Evolutionary conservation across 108 stramenopile species (phyloP).

Genomic region (Epipyxis sp.): DNA sequence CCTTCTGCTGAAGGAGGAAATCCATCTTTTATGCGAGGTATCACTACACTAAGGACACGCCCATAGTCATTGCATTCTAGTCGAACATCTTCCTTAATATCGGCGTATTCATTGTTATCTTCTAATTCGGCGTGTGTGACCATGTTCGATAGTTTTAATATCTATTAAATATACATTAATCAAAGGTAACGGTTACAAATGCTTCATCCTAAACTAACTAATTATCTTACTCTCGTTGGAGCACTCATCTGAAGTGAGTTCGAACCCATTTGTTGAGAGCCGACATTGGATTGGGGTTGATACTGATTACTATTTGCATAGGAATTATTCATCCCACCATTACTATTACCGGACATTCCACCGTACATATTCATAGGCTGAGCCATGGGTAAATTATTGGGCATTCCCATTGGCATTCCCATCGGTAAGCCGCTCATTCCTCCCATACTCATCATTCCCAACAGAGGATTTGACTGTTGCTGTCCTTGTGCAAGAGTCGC

Average conservation of each 20-base stretch:
- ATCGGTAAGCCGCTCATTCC: slow-evolving; percentile 41
- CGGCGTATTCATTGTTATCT: slow-evolving; percentile 72
- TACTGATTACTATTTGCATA: too few species aligned
- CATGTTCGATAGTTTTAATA: slow-evolving; percentile 95
- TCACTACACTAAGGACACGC: neutral
- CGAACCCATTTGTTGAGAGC: too few species aligned
- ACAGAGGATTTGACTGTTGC: neutral
- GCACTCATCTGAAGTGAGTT: neutral
- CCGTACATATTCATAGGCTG: neutral
- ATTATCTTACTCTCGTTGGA: slow-evolving; percentile 63
- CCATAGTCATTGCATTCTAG: slow-evolving; percentile 66
- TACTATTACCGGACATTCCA: slow-evolving; percentile 18
- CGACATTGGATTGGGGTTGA: too few species aligned
- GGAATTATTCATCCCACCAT: too few species aligned
- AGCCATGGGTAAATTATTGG: slow-evolving; percentile 4
- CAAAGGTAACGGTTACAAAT: too few species aligned
- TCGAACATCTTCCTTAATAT: slow-evolving; percentile 71
- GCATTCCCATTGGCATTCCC: too few species aligned
- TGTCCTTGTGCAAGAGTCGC: slow-evolving; percentile 54
- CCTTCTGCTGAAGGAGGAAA: slow-evolving; percentile 13
- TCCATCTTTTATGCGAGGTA: slow-evolving; percentile 23
- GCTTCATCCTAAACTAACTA: too few species aligned
- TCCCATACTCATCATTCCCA: slow-evolving; percentile 36
- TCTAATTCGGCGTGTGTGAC: slow-evolving; percentile 83
- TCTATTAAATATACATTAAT: too few species aligned